Evolutionary conservation across 2,329 filamentous ascomycete genomes (phyloP).

Genomic region (Exophiala alcalophila): DNA sequence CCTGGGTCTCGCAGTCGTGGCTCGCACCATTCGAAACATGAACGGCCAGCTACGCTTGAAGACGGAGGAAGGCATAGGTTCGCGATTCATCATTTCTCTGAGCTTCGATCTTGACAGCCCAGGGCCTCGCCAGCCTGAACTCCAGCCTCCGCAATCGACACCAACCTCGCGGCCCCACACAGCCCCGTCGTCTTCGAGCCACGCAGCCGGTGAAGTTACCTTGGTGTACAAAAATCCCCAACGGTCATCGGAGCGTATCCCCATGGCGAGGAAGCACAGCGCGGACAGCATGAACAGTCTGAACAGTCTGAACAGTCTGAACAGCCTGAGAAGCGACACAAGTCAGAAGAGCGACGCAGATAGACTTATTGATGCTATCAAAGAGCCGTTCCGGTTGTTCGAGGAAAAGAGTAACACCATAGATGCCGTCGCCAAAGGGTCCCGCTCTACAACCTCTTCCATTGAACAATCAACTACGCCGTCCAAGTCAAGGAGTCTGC

Average conservation of each 20-base stretch:
- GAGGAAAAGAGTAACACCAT: slow-evolving; percentile 1
- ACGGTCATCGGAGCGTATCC: slow-evolving; percentile 23
- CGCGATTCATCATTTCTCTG: slow-evolving; percentile 75
- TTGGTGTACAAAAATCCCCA: slow-evolving; percentile 34
- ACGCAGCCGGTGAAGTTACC: slow-evolving; percentile 39
- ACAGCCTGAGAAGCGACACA: slow-evolving; percentile 29
- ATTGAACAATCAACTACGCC: background rate
- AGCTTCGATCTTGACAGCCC: slow-evolving; percentile 64
- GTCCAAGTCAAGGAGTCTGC: slow-evolving; percentile 13
- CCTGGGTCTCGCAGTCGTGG: slow-evolving; percentile 83
- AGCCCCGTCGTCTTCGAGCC: slow-evolving; percentile 26
- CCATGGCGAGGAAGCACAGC: slow-evolving; percentile 33
- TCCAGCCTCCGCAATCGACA: background rate
- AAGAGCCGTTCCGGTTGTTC: slow-evolving; percentile 35
- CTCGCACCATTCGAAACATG: slow-evolving; percentile 83
- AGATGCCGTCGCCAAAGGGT: background rate
- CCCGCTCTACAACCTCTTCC: background rate
- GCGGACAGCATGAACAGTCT: slow-evolving; percentile 36
- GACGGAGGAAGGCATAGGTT: slow-evolving; percentile 78
- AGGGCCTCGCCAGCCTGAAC: slow-evolving; percentile 18
- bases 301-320: slow-evolving; percentile 33
- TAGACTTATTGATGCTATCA: slow-evolving; percentile 43
- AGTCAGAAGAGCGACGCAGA: slow-evolving; percentile 40
- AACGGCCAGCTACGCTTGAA: slow-evolving; percentile 81
- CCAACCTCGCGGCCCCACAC: background rate